Percentiles rank a stretch among this genome's conserved stretches.
Evolutionary conservation across 805 yeast genomes (phyloP).

Genomic region (Wickerhamiella siamensis): DNA sequence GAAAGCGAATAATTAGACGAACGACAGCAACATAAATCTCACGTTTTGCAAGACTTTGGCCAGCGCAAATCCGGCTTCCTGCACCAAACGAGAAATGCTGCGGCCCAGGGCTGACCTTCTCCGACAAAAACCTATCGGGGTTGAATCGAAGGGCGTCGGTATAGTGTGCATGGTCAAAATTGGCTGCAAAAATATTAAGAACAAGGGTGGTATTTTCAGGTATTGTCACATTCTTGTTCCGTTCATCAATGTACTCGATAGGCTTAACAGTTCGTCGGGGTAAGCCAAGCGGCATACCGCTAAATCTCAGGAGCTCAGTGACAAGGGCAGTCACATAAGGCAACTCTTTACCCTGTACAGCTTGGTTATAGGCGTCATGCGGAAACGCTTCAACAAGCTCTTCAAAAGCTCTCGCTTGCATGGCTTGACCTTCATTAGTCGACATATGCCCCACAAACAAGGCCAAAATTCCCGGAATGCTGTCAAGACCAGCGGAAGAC

Average conservation of each 20-base stretch:
- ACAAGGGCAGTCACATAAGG: conserved; percentile 40
- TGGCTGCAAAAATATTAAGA: conserved; percentile 54
- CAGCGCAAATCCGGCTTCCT: conserved; percentile 63
- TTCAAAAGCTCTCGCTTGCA: conserved; percentile 31
- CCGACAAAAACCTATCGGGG: conserved; percentile 22
- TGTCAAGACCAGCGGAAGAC: conserved; percentile 64
- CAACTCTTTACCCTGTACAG: conserved; percentile 22
- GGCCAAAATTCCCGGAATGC: conserved; percentile 44
- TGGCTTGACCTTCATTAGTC: conserved; percentile 17
- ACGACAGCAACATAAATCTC: conserved; percentile 48
- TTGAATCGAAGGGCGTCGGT: conserved; percentile 20
- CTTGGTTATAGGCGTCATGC: conserved; percentile 3
- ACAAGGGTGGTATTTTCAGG: conserved; percentile 38
- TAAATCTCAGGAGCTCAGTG: conserved; percentile 43
- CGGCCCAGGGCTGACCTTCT: conserved; percentile 21
- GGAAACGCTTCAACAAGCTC: conserved; percentile 27
- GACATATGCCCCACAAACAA: conserved; percentile 45
- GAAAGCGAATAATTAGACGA: conserved; percentile 38
- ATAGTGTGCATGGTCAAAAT: conserved; percentile 36
- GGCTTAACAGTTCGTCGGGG: conserved; percentile 43
- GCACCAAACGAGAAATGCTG: conserved; percentile 41
- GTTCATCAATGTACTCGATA: conserved; percentile 26
- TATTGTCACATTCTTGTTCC: conserved; percentile 2
- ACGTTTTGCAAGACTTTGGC: conserved; percentile 45
- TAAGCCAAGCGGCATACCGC: conserved; percentile 47